These are phyloP conservation scores for Tephrocybe sp. DNA, from an alignment of 768 basidiomycete species.

Conservation along the genomic window DNA sequence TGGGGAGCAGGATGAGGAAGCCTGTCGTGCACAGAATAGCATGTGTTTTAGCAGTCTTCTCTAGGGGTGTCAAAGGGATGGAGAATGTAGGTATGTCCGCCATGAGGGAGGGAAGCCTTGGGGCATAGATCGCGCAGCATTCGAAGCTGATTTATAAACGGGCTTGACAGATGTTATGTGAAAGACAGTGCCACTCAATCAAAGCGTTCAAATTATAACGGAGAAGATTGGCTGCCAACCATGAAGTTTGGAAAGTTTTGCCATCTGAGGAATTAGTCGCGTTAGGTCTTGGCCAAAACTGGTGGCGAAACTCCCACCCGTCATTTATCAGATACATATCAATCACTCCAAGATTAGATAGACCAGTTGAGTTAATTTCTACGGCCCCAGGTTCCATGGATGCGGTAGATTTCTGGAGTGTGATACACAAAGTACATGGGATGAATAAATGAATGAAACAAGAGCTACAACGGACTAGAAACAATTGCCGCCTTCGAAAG, in stretches of 20 bases:
- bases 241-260: constrained; percentile 4
- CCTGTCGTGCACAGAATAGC: constrained; percentile 50
- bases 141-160: neutral
- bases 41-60: constrained; percentile 41
- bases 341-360: neutral
- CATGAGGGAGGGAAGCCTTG: constrained; percentile 8
- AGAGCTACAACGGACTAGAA: neutral
- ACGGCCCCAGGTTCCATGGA: too few species aligned
- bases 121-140: too few species aligned
- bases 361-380: too few species aligned
- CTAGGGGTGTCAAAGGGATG: constrained; percentile 24
- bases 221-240: constrained; percentile 9
- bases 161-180: neutral
- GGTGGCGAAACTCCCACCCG: constrained; percentile 3
- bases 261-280: constrained; percentile 5
- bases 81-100: neutral
- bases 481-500: neutral
- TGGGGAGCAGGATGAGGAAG: constrained; percentile 49
- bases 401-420: too few species aligned
- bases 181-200: neutral
- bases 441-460: neutral
- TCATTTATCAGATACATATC: neutral
- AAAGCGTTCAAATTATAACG: constrained; percentile 1
- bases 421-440: too few species aligned
- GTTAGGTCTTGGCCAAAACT: neutral